Evolutionary conservation across 495 filamentous ascomycete genomes (phyloP).

Genomic region (Neurospora sp.): DNA sequence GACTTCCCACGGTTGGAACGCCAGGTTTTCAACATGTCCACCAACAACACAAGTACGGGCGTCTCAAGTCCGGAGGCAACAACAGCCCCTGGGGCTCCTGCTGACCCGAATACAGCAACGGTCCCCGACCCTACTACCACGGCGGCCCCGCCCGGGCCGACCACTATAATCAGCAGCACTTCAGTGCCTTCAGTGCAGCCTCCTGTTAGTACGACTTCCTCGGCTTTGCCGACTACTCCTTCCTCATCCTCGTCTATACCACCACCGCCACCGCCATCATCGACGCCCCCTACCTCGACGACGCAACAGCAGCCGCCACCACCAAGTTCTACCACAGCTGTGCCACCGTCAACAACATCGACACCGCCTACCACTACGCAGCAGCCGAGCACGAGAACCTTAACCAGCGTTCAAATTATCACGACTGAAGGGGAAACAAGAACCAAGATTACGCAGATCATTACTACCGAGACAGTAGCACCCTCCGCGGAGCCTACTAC

Average conservation of each 20-base stretch:
- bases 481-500: slow-evolving; percentile 1
- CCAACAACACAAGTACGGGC: slow-evolving; percentile 31
- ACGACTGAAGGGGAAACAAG: slow-evolving; percentile 7
- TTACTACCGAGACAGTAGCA: slow-evolving; percentile 11
- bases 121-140: slow-evolving; percentile 9
- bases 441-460: slow-evolving; percentile 18
- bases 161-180: neutral
- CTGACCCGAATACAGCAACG: slow-evolving; percentile 18
- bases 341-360: slow-evolving; percentile 16
- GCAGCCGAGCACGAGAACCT: neutral
- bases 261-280: neutral
- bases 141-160: slow-evolving; percentile 1
- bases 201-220: neutral
- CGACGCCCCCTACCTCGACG: slow-evolving; percentile 6
- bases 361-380: slow-evolving; percentile 11
- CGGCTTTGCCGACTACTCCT: neutral
- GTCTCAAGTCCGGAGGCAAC: slow-evolving; percentile 6
- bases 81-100: slow-evolving; percentile 14
- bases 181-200: slow-evolving; percentile 1
- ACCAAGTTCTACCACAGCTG: slow-evolving; percentile 17
- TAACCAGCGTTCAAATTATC: neutral
- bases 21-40: slow-evolving; percentile 36
- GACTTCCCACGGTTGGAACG: slow-evolving; percentile 24
- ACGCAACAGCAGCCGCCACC: slow-evolving; percentile 11
- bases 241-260: slow-evolving; percentile 6